Evolutionary conservation across 148 eudicot species (phyloP), one percentile per base, ranked within the genome.

Genomic region (Salicornia ramosissima): DNA sequence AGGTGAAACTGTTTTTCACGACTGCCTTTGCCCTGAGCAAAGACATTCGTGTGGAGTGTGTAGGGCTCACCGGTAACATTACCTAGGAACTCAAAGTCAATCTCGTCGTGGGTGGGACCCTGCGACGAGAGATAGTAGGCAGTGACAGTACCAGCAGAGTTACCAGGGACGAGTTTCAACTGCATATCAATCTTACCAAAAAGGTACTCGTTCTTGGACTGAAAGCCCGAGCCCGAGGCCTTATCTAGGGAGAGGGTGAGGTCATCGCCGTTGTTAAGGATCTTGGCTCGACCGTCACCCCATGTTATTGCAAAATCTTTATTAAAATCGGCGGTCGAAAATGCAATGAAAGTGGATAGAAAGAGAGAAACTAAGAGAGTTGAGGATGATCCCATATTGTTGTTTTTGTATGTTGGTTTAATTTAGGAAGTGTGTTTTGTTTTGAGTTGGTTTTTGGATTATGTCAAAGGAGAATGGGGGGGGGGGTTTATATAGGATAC

Each of bases 11-110:
- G 80, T 34, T 77, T 71, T 18, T 77, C 80, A 11, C 75, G 59
- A 2, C 51, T 49, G 47, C 80, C 80, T 57, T 65, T 66, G 5
- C 80, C 80, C 30, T 71, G 60, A 51, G 54, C 18, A 18, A 69
- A 76, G 31, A 76, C 71, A 63, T 76, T 76, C 6, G 79, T 76
- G 52, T 71, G 79, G 30, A 76, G 75, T 42, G 79, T 76, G 73
- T 75, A 75, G 25, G 78, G 78, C 24, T 75, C 68, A 11, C 78
- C 78, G 22, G 60, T 31, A 2, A 64, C 71, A 58, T 76, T 76
- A 9, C 79, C 79, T 22, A 76, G 52, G 60, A 76, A 76, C 60
- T 71, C 79, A 29, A 76, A 76, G 60, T 76, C 79, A 43, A 76
- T 71, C 71, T 76, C 75, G 2, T 76, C 79, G 58, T 76, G 79